Base-by-base conservation (phyloP, 1,284 basidiomycete genomes). In the Puccinia horiana region DNA sequence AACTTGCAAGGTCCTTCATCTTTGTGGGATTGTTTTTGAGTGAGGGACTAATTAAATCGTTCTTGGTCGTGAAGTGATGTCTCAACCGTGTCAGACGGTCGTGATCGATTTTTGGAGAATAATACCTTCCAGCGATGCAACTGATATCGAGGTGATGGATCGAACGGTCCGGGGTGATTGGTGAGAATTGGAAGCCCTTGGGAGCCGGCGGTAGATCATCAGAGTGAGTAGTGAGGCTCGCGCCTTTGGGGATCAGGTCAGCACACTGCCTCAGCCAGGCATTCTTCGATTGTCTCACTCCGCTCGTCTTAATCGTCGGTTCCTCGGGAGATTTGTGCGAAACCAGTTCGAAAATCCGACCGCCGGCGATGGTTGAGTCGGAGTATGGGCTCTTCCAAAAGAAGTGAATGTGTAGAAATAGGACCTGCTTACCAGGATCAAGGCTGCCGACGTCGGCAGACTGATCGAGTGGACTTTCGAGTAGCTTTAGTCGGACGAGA, bases 41-140 rank as follows among this genome's bases (percentile, higher is more conserved):
- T 23, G 65, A 29, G n/a, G 61, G 40, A 40, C 37, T 42, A 23
- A 32, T 20, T 26, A 32, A 23, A 14, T 56, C 49, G 35, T 18
- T 32, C 40, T 12, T 44, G 26, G 42, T 56, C 4, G 67, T n/a
- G 42, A 80, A 58, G 29, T 80, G 47, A 37, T 47, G 18, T 12
- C 63, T 35, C 26, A 80, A 47, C 32, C 77, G 47, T 4, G n/a
- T 20, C 26, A 67, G 63, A 32, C 35, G 23, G 14, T 80, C 65
- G n/a, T 56, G 37, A 56, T 47, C 29, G n/a, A 61, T 35, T 23
- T 37, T 58, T 6, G 79, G 70, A 23, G 79, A 81, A 58, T 81
- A 81, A 44, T 81, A 81, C 61, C 79, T 32, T 63, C 79, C 79
- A 35, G 79, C 69, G 47, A 81, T 74, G n/a, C 69, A 81, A 56